Conservation (phyloP, 1,139 yeast genomes). For the Geotrichum citri-aurantii region DNA sequence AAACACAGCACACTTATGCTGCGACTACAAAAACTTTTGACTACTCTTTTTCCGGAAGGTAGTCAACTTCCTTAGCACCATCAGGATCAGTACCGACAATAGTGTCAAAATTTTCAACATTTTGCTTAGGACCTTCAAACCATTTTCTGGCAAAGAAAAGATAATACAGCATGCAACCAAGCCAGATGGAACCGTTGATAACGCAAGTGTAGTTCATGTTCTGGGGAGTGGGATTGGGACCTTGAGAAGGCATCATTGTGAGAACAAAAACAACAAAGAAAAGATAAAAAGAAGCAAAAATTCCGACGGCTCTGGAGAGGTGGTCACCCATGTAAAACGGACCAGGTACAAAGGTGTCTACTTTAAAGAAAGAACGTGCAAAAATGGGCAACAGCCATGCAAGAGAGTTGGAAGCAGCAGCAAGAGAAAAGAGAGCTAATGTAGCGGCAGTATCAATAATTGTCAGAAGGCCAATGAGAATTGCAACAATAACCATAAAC, state of each 20-base stretch:
- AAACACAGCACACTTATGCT: no score
- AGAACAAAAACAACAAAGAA: conserved; percentile 54
- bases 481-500: conserved; percentile 45
- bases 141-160: conserved; percentile 51
- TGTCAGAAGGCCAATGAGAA: conserved; percentile 51
- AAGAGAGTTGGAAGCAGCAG: conserved; percentile 55
- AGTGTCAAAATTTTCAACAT: conserved; percentile 38
- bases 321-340: conserved; percentile 53
- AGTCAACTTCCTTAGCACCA: neutral
- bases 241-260: conserved; percentile 53
- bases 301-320: conserved; percentile 37
- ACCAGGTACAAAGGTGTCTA: conserved; percentile 53
- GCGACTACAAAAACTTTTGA: no score
- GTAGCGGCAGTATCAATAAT: conserved; percentile 56
- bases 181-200: conserved; percentile 56
- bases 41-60: neutral
- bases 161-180: conserved; percentile 47
- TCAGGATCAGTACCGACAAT: neutral
- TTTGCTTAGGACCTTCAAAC: conserved; percentile 59
- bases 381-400: conserved; percentile 58
- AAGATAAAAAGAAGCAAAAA: conserved; percentile 37
- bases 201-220: conserved; percentile 61
- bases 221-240: conserved; percentile 43
- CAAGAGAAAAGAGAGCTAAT: conserved; percentile 52
- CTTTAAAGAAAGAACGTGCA: conserved; percentile 41